A percentile compares a stretch with the other conserved stretches of the same genome.
phyloP scores from a whole-genome alignment of 2,329 filamentous ascomycete genomes.

The Emmonsia crescens region DNA sequence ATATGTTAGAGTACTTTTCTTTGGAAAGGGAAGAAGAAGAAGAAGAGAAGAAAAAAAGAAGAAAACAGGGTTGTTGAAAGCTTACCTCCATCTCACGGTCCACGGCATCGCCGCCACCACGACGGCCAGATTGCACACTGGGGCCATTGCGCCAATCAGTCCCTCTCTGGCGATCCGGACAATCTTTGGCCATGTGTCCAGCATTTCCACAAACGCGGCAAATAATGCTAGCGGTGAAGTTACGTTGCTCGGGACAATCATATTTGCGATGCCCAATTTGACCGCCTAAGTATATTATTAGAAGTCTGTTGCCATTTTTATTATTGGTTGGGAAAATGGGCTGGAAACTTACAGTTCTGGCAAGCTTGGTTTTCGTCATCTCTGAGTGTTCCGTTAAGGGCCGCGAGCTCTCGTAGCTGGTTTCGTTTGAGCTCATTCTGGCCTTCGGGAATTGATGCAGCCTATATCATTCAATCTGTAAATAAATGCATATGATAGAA shows the following conservation, averaged over 20 bases:
- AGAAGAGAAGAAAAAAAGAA: background rate
- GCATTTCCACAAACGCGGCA: constrained; percentile 97
- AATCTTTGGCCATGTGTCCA: constrained; percentile 96
- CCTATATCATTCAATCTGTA: constrained; percentile 45
- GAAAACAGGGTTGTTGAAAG: constrained; percentile 10
- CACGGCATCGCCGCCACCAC: constrained; percentile 67
- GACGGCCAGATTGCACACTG: constrained; percentile 37
- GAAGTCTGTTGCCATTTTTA: background rate
- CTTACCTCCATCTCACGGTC: constrained; percentile 91
- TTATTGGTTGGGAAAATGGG: background rate
- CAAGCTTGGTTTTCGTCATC: constrained; percentile 99
- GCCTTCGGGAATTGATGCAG: constrained; percentile 94
- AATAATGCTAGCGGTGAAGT: constrained; percentile 98
- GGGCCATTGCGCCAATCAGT: constrained; percentile 77
- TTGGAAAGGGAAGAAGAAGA: background rate
- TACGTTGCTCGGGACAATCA: constrained; percentile 93
- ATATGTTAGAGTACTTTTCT: constrained; percentile 33
- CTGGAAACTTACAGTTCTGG: constrained; percentile 63
- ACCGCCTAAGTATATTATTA: constrained; percentile 45
- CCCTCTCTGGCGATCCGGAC: constrained; percentile 85
- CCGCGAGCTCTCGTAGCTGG: constrained; percentile 92
- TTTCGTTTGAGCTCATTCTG: constrained; percentile 99
- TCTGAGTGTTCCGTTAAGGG: constrained; percentile 95
- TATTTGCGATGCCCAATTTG: constrained; percentile 99
- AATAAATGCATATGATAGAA: background rate